Evolutionary conservation across 257 asterid species (phyloP), one percentile per base, ranked within the genome.

Genomic region (Ajuga chamaepitys): DNA sequence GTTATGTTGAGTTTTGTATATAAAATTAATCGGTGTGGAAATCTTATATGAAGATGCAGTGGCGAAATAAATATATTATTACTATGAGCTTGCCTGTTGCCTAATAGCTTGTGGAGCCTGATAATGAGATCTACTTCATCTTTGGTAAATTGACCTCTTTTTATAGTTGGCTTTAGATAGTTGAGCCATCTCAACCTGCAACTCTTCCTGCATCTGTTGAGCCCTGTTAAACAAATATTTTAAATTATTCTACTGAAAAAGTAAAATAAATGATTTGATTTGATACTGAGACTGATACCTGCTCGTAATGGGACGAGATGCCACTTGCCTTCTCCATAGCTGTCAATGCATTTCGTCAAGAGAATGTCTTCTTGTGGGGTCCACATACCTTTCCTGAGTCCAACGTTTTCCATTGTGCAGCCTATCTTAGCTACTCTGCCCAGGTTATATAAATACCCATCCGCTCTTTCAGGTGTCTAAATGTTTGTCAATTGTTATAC

Each of bases 241-340:
- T 9, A 16, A 9, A 8, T 12, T 17, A 48, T 38, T 17, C 1
- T 7, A 26, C 6, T n/a, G 3, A 6, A 59, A 10, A 5, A 32
- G 14, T 16, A 7, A 32, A 5, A 30, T 7, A 20, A 34, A 21
- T 9, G 7, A 14, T 18, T 22, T n/a, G n/a, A n/a, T n/a, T n/a
- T n/a, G n/a, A n/a, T n/a, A n/a, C n/a, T n/a, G n/a, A n/a, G n/a
- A n/a, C n/a, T n/a, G n/a, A n/a, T n/a, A 76, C 89, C 89, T 59
- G 89, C 78, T 63, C 76, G 69, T 17, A 70, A 32, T 5, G 89
- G 86, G 35, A 78, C 86, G 38, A 63, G 79, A 68, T 83, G 83
- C 89, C 89, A 83, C 46, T 76, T 81, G 12, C 89, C 83, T 81
- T 83, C 85, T 59, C 89, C 89, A 14, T 60, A 69, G 9, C 26